A percentile compares a stretch with the other conserved stretches of the same genome.
Evolutionary conservation across 495 filamentous ascomycete species (phyloP).

Genomic region (Tuber indicum): DNA sequence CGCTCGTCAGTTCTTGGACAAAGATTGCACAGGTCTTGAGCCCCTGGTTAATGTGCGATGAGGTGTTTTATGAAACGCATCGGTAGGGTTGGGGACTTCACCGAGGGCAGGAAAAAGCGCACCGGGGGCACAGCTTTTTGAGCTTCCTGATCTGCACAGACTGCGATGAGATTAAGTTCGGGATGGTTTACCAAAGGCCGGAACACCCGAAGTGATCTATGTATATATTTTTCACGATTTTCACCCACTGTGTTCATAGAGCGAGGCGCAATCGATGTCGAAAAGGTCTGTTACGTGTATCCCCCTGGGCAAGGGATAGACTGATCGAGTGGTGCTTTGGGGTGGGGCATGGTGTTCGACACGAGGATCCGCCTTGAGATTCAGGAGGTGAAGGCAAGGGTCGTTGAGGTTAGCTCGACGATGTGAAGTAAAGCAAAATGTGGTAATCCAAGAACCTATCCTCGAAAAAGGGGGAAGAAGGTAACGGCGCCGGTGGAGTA

Average conservation of each 20-base stretch:
- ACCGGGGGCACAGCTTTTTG: neutral
- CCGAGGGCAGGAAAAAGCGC: neutral
- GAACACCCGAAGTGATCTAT: neutral
- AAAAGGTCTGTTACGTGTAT: neutral
- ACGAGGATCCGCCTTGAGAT: neutral
- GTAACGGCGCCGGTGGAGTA: neutral
- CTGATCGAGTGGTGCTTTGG: neutral
- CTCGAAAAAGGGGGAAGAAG: neutral
- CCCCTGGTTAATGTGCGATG: neutral
- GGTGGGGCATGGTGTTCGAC: neutral
- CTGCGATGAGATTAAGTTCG: neutral
- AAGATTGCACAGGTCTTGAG: neutral
- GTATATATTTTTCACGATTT: neutral
- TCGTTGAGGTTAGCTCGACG: neutral
- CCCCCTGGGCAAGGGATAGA: neutral
- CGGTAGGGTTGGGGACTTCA: neutral
- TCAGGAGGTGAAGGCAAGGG: neutral
- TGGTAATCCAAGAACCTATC: neutral
- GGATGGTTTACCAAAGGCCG: neutral
- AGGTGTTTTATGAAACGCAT: neutral
- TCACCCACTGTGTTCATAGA: neutral
- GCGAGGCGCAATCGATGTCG: neutral
- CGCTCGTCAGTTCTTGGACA: neutral
- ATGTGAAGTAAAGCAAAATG: neutral
- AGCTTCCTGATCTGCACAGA: neutral